Evolutionary conservation across 176 grass and related monocot species (phyloP), one percentile per base, ranked within the genome.

Genomic region (Triticum urartu): DNA sequence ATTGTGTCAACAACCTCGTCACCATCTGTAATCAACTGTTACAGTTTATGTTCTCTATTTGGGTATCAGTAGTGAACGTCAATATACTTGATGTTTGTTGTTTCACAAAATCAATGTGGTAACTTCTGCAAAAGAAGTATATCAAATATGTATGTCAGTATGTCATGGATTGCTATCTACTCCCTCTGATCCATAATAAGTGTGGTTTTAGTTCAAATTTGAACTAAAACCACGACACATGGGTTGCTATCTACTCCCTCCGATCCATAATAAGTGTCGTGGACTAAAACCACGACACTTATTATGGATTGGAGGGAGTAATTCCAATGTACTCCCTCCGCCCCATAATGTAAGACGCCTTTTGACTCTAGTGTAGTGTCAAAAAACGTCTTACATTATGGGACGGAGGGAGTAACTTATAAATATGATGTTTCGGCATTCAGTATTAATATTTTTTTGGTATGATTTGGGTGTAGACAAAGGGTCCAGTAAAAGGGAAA

Each of bases 401-500:
- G 28, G 28, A 30, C 2, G 28, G 28, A 30, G 28, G 28, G 28
- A 30, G 28, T 50, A 64, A 13, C 35, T 43, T 87, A 11, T 1
- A 61, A 88, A 78, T 45, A 64, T 82, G 11, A 45, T 84, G 17
- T 75, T 77, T 73, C 18, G 52, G 25, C 61, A 84, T 63, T 67
- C 2, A 5, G 39, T 83, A 56, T 17, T 59, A 42, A 89, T 47
- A 18, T 65, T 40, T 64, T 69, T 84, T 28, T 68, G 36, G 48
- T 11, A 66, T 8, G 15, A 40, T 63, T 68, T 82, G 1, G 86
- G 60, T 88, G 12, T 85, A 95, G 96, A 89, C 87, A 36, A 94
- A 93, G 64, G 93, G 84, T 43, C 20, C 66, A 82, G 72, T 78
- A 30, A 92, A 91, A 89, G 88, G 89, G 5, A 93, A 94, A 92